Evolutionary conservation across 2,329 filamentous ascomycete species (phyloP), one percentile per base, ranked within the genome.

Genomic region (Colletotrichum australisinense): DNA sequence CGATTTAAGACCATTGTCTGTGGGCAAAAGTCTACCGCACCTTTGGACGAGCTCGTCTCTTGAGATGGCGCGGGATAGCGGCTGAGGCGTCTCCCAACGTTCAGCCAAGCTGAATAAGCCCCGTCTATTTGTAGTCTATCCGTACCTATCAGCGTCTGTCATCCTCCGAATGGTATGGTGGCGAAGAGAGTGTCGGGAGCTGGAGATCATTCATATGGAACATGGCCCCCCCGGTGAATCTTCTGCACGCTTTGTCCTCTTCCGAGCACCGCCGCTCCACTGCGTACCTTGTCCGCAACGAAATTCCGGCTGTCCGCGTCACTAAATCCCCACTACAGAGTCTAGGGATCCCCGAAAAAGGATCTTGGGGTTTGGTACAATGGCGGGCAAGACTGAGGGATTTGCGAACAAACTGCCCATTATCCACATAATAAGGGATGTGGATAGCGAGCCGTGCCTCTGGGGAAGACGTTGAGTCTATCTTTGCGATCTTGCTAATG

Each of bases 381-480:
- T 22, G 8, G 42, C 9, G 19, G 19, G 26, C 8, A n/a, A 42
- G 32, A 22, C 5, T 63, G 49, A 69, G 66, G 57, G 49, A 69
- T 63, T 46, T 63, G 65, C 57, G 22, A 42, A 22, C 5, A 0
- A 57, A 32, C 55, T 57, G n/a, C 52, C 24, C 12, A 1, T 55
- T 68, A 69, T 69, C 66, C 66, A 69, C 66, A 69, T 30, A 63
- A 63, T 63, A 69, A 69, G 42, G 66, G 58, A 69, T 28, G 58
- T 32, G 66, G 66, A 62, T 62, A 60, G 56, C 56, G 35, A 24
- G 5, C 56, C 65, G 28, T 30, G 12, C 55, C 26, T 28, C 26
- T 57, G 28, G 57, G 58, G 30, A 55, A 63, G 30, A 62, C 49
- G 30, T 57, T 5, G 66, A 69, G 46, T 56, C 63, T 69, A 63